Evolutionary conservation across 169 alveolate genomes (phyloP), one percentile per base, ranked within the genome.

Genomic region (Eimeria sp.): DNA sequence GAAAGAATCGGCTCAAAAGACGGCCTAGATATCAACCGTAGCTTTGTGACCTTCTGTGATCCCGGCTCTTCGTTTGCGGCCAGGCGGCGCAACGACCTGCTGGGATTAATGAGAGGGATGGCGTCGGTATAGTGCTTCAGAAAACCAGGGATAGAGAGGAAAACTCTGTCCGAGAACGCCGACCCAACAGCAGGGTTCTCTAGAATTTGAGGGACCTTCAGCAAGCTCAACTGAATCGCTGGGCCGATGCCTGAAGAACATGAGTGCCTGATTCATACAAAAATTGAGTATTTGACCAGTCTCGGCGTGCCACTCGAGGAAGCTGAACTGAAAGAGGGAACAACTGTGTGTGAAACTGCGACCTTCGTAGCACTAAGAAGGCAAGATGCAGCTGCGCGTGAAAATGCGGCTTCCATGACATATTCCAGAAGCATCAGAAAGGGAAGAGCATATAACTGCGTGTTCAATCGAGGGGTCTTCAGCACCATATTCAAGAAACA

Each of bases 101-200:
- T 84, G 30, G 92, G 92, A 61, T 84, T 84, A 30, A 84, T 34
- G 13, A 84, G 78, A 7, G 92, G 92, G 11, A 93, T 30, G 58
- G 89, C 73, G 67, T 93, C 96, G 3, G 95, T 80, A 73, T 95
- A 86, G 73, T 92, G 93, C 84, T 95, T 95, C 76, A 89, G 58
- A 63, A 97, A 97, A 27, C 96, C 96, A 13, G 97, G 96, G n/a
- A 97, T 95, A 7, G 98, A 93, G 75, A 96, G 88, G 49, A 97
- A 94, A 43, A 97, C 95, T 40, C 98, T 89, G 92, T 97, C 98
- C 58, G 96, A 96, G 47, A 97, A 96, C 20, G 92, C 61, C 20
- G 92, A 84, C 0, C 92, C 92, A 30, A 84, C 92, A 0, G 92
- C 92, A 13, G 92, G 92, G 47, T 58, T 84, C 34, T 84, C 92